These are phyloP conservation scores for Clonostachys sp. DNA, from an alignment of 2,329 filamentous ascomycete species.

Conservation along the genomic window DNA sequence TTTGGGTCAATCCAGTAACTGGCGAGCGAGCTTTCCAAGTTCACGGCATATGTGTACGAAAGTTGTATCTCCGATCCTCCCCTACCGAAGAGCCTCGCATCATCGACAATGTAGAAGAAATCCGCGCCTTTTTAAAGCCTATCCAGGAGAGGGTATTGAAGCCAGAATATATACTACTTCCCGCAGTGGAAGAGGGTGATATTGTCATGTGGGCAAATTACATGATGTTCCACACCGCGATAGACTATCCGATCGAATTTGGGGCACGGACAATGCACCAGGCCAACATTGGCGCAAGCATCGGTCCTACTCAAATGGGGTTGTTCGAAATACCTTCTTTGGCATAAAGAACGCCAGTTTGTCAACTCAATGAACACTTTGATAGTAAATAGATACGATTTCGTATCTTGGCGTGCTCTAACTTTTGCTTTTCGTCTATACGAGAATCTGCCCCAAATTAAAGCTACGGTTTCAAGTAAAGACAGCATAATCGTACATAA, in stretches of 20 bases:
- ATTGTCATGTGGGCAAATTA: constrained; percentile 39
- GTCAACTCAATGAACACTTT: too few species aligned
- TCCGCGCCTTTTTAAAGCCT: constrained; percentile 23
- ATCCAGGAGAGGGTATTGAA: constrained; percentile 32
- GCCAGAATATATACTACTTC: constrained; percentile 35
- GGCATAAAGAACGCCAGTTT: too few species aligned
- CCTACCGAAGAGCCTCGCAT: constrained; percentile 22
- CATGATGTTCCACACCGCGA: constrained; percentile 32
- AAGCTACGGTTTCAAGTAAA: too few species aligned
- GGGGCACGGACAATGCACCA: constrained; percentile 39
- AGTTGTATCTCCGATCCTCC: constrained; percentile 27
- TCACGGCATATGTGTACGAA: constrained; percentile 30
- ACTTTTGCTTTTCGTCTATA: too few species aligned
- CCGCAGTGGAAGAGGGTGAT: constrained; percentile 32
- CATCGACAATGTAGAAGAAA: constrained; percentile 28
- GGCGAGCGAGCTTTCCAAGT: constrained; percentile 36
- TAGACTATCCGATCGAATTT: constrained; percentile 29
- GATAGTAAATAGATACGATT: too few species aligned
- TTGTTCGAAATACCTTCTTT: too few species aligned
- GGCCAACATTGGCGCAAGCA: constrained; percentile 30
- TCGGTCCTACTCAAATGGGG: neutral
- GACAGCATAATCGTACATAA: too few species aligned
- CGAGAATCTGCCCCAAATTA: too few species aligned
- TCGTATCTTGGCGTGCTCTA: too few species aligned
- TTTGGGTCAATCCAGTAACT: constrained; percentile 36